Conservation (phyloP, 2,329 filamentous ascomycete species). For the Ceratocystis eucalypticola region DNA sequence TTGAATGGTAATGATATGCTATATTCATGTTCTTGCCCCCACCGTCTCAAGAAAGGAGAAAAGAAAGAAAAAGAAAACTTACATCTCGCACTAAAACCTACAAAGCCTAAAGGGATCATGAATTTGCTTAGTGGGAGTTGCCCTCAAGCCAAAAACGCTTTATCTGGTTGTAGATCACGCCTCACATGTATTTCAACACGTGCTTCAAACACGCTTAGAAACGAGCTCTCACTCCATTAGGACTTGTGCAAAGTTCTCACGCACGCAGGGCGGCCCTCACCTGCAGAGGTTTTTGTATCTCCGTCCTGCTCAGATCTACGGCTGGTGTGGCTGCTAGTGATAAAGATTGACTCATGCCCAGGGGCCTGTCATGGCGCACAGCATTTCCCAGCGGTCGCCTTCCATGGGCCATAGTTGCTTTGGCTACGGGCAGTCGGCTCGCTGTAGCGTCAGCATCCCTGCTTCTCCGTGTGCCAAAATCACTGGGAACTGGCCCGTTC, state of each 20-base stretch:
- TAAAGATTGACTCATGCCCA: not conserved
- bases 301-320: not conserved
- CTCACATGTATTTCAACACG: not conserved
- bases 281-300: not conserved
- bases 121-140: too few species aligned
- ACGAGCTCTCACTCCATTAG: not conserved
- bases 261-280: not conserved
- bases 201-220: not conserved
- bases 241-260: not conserved
- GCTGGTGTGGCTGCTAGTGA: not conserved
- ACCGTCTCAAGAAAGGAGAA: too few species aligned
- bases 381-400: not conserved
- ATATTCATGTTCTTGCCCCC: too few species aligned
- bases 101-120: too few species aligned
- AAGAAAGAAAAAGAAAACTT: too few species aligned
- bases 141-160: not conserved
- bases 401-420: not conserved
- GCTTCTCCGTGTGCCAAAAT: not conserved
- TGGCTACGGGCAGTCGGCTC: not conserved
- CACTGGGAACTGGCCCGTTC: constrained; percentile 2
- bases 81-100: too few species aligned
- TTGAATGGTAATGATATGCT: too few species aligned
- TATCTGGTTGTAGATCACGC: not conserved
- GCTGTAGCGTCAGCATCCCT: not conserved
- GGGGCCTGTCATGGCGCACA: not conserved